These are phyloP conservation scores for Calvatia gigantea DNA, from an alignment of 768 basidiomycete genomes.

Conservation along the genomic window DNA sequence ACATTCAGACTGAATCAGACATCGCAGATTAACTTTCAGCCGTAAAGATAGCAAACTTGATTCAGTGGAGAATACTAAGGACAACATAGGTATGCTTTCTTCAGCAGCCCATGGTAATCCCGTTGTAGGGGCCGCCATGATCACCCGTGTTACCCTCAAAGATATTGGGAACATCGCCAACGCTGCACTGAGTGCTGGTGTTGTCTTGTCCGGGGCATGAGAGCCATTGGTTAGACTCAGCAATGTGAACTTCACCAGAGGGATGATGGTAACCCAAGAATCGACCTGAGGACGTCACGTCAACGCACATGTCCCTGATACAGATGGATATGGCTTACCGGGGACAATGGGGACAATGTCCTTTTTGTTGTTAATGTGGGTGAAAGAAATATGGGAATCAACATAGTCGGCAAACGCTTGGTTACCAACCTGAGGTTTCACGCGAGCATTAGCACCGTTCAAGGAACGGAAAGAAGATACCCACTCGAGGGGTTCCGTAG, in stretches of 20 bases:
- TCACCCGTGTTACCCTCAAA: constrained; percentile 3
- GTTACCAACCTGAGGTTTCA: constrained; percentile 32
- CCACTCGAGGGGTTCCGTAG: constrained; percentile 44
- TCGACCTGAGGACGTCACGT: constrained; percentile 52
- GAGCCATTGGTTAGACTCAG: constrained; percentile 24
- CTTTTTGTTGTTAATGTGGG: constrained; percentile 23
- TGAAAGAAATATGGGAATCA: constrained; percentile 20
- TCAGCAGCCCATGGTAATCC: constrained; percentile 11
- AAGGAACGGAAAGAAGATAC: neutral
- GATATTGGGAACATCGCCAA: constrained; percentile 19
- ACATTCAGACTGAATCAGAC: too few relatives aligned
- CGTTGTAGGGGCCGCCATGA: constrained; percentile 12
- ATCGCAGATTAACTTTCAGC: too few relatives aligned
- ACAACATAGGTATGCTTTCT: neutral
- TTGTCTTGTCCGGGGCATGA: constrained; percentile 25
- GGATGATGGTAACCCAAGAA: constrained; percentile 40
- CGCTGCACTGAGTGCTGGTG: constrained; percentile 19
- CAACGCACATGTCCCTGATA: constrained; percentile 14
- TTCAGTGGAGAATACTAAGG: neutral
- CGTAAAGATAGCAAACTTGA: too few relatives aligned
- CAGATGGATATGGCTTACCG: constrained; percentile 12
- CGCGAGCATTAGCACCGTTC: neutral
- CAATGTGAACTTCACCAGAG: constrained; percentile 39
- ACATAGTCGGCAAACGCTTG: constrained; percentile 25
- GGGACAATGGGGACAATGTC: constrained; percentile 30